phyloP scores from a whole-genome alignment of 2,329 filamentous ascomycete species.

The Cladophialophora bantiana region DNA sequence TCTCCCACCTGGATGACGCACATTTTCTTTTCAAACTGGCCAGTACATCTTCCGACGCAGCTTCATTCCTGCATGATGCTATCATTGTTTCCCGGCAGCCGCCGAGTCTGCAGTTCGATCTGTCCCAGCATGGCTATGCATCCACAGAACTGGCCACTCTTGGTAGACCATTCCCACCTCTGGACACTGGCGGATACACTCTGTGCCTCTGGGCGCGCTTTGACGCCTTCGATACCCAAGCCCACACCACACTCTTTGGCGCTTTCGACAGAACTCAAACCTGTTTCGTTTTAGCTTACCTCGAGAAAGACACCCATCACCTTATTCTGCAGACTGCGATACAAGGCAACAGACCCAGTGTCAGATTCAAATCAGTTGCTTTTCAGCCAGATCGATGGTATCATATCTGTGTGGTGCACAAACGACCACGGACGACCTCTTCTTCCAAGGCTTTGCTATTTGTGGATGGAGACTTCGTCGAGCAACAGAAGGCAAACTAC shows the following conservation, averaged over 20 bases:
- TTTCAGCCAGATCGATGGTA: slow-evolving; percentile 88
- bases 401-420: slow-evolving; percentile 88
- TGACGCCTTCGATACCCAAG: slow-evolving; percentile 80
- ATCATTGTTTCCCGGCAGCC: slow-evolving; percentile 77
- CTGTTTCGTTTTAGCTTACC: slow-evolving; percentile 91
- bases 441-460: slow-evolving; percentile 86
- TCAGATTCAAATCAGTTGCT: slow-evolving; percentile 83
- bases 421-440: slow-evolving; percentile 74
- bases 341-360: slow-evolving; percentile 81
- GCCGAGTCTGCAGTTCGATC: slow-evolving; percentile 90
- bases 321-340: slow-evolving; percentile 97
- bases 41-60: slow-evolving; percentile 57
- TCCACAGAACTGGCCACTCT: slow-evolving; percentile 90
- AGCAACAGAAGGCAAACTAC: slow-evolving; percentile 89
- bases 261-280: slow-evolving; percentile 91
- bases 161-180: slow-evolving; percentile 82
- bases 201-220: slow-evolving; percentile 88
- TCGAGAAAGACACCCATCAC: slow-evolving; percentile 91
- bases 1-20: slow-evolving; percentile 81
- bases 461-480: slow-evolving; percentile 90
- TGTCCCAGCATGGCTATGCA: slow-evolving; percentile 84
- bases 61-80: slow-evolving; percentile 76
- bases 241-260: slow-evolving; percentile 94
- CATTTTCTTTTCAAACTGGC: slow-evolving; percentile 73
- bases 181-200: slow-evolving; percentile 81